These are phyloP conservation scores for Leucosporidium scottii DNA, from an alignment of 768 basidiomycete genomes.

Conservation along the genomic window DNA sequence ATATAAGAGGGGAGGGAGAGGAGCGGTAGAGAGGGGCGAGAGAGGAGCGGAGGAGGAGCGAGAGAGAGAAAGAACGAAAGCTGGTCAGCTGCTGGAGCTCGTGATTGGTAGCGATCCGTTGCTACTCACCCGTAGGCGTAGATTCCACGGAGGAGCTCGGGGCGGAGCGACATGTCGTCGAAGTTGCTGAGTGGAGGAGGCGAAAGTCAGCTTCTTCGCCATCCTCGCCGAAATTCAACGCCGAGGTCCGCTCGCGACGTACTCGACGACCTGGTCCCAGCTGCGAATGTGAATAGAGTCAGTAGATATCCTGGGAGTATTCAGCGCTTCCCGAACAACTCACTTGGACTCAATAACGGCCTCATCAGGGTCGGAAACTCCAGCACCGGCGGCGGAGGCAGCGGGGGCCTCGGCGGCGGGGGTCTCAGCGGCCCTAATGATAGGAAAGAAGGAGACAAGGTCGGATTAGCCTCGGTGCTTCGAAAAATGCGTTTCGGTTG, in stretches of 20 bases:
- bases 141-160: slow-evolving; percentile 93
- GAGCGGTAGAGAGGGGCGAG: too few relatives aligned
- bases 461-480: background rate
- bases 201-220: background rate
- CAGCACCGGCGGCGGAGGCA: slow-evolving; percentile 21
- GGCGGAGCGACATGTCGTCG: slow-evolving; percentile 83
- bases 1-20: too few relatives aligned
- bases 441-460: background rate
- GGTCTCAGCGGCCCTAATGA: background rate
- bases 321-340: background rate
- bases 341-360: slow-evolving; percentile 35
- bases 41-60: too few relatives aligned
- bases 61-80: too few relatives aligned
- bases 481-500: too few relatives aligned
- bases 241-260: background rate
- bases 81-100: background rate
- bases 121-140: slow-evolving; percentile 79
- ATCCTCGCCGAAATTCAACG: background rate
- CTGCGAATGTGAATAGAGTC: background rate
- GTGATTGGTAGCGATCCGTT: too few relatives aligned
- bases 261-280: slow-evolving; percentile 36
- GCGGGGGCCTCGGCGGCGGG: slow-evolving; percentile 27
- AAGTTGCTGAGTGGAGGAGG: background rate
- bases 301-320: background rate
- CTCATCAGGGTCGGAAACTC: slow-evolving; percentile 29